Conservation (phyloP, 306 rosid species). For the Prunus armeniaca region DNA sequence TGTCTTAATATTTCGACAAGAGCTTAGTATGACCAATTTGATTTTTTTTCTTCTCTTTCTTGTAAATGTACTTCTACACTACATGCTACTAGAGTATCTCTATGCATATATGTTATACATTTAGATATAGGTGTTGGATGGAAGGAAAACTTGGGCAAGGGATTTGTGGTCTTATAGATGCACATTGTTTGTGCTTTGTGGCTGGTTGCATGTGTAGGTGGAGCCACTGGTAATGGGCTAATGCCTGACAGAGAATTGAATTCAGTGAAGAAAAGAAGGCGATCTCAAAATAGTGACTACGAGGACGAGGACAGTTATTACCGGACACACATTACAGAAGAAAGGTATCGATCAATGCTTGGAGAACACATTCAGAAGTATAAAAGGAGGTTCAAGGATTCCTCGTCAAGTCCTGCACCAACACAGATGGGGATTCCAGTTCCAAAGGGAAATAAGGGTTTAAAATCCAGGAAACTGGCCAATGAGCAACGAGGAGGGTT, state of each 20-base stretch:
- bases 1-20: not conserved
- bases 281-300: conserved; percentile 61
- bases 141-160: conserved; percentile 9
- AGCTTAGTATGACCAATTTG: conserved; percentile 9
- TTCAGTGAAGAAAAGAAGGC: conserved; percentile 56
- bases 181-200: conserved; percentile 21
- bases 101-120: not conserved
- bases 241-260: conserved; percentile 54
- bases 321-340: conserved; percentile 63
- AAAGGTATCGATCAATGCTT: conserved; percentile 83
- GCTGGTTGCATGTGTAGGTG: conserved; percentile 48
- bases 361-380: conserved; percentile 90
- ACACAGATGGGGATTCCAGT: conserved; percentile 40
- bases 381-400: conserved; percentile 81
- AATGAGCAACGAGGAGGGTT: conserved; percentile 56
- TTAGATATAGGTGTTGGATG: not conserved
- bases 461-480: conserved; percentile 58
- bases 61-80: not conserved
- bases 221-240: conserved; percentile 58
- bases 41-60: conserved; percentile 21
- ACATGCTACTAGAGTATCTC: not conserved
- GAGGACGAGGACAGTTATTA: conserved; percentile 60
- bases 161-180: conserved; percentile 14
- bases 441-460: conserved; percentile 42
- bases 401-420: conserved; percentile 56